A percentile compares a stretch with the other conserved stretches of the same genome.
Evolutionary conservation across 495 filamentous ascomycete species (phyloP).

Genomic region (Venustampulla echinocandica): DNA sequence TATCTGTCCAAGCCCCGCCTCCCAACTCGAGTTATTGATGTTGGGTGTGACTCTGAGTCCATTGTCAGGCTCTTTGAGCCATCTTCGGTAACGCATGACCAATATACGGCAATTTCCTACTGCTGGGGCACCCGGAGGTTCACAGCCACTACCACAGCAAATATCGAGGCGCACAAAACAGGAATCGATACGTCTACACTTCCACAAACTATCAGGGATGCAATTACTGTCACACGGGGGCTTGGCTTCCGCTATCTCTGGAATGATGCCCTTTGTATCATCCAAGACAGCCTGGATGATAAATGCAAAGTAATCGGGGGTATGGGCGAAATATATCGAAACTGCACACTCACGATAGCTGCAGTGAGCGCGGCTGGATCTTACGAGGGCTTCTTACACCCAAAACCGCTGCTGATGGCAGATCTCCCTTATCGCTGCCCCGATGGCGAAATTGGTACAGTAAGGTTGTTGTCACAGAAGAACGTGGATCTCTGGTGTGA

Average conservation of each 20-base stretch:
- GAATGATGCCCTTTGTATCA: constrained; percentile 27
- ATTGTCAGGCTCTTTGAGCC: background rate
- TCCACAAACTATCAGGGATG: constrained; percentile 20
- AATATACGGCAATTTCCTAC: constrained; percentile 8
- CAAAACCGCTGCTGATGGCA: background rate
- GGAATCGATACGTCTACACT: constrained; percentile 3
- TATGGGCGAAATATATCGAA: constrained; percentile 21
- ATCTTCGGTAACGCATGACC: background rate
- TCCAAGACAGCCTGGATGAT: constrained; percentile 24
- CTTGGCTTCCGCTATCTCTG: constrained; percentile 23
- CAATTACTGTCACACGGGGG: constrained; percentile 12
- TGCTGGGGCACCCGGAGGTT: constrained; percentile 3
- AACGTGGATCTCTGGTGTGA: constrained; percentile 6
- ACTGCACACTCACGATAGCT: constrained; percentile 17
- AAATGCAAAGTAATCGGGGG: constrained; percentile 16
- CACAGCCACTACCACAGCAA: constrained; percentile 2
- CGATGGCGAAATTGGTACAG: background rate
- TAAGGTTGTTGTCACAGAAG: background rate
- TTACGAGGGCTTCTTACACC: constrained; percentile 15
- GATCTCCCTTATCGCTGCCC: constrained; percentile 10
- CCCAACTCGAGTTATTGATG: constrained; percentile 14
- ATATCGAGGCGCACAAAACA: constrained; percentile 5
- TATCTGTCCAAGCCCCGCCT: background rate
- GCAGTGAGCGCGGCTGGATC: constrained; percentile 10
- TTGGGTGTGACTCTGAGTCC: background rate